Conservation (phyloP, 257 asterid species). For the Dorcoceras hygrometricum region DNA sequence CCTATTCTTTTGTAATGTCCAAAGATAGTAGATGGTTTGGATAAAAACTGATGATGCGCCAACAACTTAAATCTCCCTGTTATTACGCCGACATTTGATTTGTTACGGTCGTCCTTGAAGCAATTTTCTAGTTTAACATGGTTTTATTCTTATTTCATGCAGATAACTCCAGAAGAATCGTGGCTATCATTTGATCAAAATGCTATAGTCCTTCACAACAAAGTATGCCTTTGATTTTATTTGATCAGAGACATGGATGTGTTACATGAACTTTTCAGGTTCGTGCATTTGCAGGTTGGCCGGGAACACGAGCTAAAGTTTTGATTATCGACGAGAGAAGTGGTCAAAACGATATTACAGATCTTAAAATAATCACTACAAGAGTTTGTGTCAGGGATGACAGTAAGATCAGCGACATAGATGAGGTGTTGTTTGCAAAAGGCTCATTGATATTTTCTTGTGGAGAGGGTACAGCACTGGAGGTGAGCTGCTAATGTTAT, state of each 20-base stretch:
- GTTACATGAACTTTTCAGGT: constrained; percentile 67
- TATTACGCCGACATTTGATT: not conserved
- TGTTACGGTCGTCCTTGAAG: not conserved
- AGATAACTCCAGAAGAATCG: constrained; percentile 83
- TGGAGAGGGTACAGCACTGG: constrained; percentile 64
- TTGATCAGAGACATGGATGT: constrained; percentile 22
- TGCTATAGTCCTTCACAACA: constrained; percentile 79
- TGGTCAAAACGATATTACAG: constrained; percentile 40
- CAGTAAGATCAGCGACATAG: constrained; percentile 36
- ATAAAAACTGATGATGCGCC: not conserved
- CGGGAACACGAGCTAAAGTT: constrained; percentile 87
- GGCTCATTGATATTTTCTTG: constrained; percentile 77
- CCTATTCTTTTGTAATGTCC: not conserved
- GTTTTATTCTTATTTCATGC: constrained; percentile 23
- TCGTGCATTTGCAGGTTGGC: constrained; percentile 99
- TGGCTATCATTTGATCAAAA: constrained; percentile 74
- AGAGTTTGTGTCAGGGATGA: constrained; percentile 40
- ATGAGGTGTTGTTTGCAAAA: constrained; percentile 50
- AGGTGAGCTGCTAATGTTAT: constrained; percentile 45
- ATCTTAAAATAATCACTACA: constrained; percentile 76
- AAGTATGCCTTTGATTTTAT: constrained; percentile 46
- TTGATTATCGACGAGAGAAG: constrained; percentile 40
- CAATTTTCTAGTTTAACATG: constrained; percentile 4
- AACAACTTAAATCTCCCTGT: not conserved
- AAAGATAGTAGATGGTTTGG: not conserved